Base-by-base conservation (phyloP, 139 green algal species). In the Chlorella sorokiniana region DNA sequence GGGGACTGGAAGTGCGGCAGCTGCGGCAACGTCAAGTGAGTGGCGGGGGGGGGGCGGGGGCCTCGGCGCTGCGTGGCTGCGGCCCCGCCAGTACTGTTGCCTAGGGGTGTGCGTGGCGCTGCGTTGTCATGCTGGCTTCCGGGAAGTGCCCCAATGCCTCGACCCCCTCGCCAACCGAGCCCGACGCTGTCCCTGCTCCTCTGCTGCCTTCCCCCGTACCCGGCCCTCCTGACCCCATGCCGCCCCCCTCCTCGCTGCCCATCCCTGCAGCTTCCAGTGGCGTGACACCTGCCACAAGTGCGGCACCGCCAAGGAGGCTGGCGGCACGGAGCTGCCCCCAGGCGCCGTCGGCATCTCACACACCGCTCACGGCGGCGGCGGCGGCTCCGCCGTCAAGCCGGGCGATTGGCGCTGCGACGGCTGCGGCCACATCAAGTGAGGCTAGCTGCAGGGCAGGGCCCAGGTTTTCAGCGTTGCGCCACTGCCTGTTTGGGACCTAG, bases 351-450 rank as follows among this genome's bases (percentile, higher is more conserved):
- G 56, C 18, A 6, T n/a, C 10, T 22, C 56, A 10, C 56, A n/a
- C 56, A 33, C 56, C 56, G n/a, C 56, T 65, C 56, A 29, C 48
- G 16, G 48, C 22, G 23, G 18, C 22, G 18, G 23, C 10, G 29
- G 23, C 16, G 56, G 56, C 23, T 22, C 68, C 37, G 84, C 37
- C 64, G 92, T 48, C 79, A 71, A 71, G 59, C 83, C 83, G 29
- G 75, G 93, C 48, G 94, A 97, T 85, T 97, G 94, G 94, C 68
- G 89, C 4, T 97, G 94, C 86, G 73, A 80, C 29, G 84, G 76
- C 48, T 97, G 94, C 81, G 91, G 89, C 69, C 96, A 97, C 82
- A 91, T 88, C 63, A 95, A 95, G 72, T 79, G 72, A 79, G 72
- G 7, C 0, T 8, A 27, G n/a, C n/a, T n/a, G n/a, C n/a, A n/a